Percentiles rank a stretch among this genome's conserved stretches.
Evolutionary conservation across 345 rosid species (phyloP).

Genomic region (Eutrema japonicum): DNA sequence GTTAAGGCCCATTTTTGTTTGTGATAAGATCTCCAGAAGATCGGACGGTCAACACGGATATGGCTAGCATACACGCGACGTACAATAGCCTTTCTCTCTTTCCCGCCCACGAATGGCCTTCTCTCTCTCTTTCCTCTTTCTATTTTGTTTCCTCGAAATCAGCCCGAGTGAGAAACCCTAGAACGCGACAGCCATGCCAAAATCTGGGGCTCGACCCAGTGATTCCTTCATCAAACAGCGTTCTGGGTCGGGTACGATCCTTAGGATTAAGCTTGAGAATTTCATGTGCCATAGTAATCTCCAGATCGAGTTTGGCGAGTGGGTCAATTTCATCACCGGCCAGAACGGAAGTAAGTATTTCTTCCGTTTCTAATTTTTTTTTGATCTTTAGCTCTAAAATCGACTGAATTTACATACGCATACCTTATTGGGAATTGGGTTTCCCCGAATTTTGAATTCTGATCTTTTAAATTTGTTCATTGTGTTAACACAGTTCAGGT

Average conservation of each 20-base stretch:
- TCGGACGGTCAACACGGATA: not conserved
- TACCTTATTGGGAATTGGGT: slow-evolving; percentile 16
- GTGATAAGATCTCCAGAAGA: not conserved
- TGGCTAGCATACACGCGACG: slow-evolving; percentile 18
- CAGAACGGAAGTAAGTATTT: slow-evolving; percentile 81
- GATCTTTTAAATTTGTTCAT: not conserved
- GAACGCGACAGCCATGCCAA: slow-evolving; percentile 50
- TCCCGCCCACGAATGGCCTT: slow-evolving; percentile 32
- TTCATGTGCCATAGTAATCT: slow-evolving; percentile 92
- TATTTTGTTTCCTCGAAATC: slow-evolving; percentile 17
- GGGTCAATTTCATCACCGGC: slow-evolving; percentile 94
- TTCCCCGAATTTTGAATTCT: slow-evolving; percentile 4
- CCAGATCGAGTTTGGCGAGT: slow-evolving; percentile 79
- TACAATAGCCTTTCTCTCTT: slow-evolving; percentile 7
- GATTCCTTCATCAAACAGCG: slow-evolving; percentile 39
- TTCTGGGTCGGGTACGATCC: slow-evolving; percentile 71
- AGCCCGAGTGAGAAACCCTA: slow-evolving; percentile 28
- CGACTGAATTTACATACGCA: not conserved
- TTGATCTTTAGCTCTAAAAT: not conserved
- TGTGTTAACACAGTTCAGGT: not conserved
- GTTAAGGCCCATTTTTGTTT: not conserved
- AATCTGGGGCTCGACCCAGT: slow-evolving; percentile 44
- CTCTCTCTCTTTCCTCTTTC: not conserved
- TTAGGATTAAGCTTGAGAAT: slow-evolving; percentile 75
- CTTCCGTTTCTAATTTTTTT: not conserved